Conservation (phyloP, 75 land plant genomes). For the Cupressus sempervirens region DNA sequence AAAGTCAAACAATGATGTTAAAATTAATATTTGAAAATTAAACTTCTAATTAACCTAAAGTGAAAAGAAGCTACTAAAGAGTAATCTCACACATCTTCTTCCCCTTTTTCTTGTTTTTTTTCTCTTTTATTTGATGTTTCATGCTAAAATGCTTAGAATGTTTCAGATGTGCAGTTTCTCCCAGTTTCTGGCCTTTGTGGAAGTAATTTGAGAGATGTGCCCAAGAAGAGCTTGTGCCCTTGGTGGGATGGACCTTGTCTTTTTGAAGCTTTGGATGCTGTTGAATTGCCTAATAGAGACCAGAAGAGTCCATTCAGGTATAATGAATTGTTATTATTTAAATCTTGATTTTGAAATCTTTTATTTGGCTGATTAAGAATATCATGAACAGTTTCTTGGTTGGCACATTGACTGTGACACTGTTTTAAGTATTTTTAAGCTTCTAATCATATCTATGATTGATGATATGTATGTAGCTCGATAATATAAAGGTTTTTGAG, state of each 20-base stretch:
- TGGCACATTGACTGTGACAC: no score
- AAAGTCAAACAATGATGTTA: background rate
- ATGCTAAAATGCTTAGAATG: constrained; percentile 2
- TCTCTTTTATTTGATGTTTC: background rate
- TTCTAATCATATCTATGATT: background rate
- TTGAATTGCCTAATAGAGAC: constrained; percentile 77
- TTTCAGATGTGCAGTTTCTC: constrained; percentile 87
- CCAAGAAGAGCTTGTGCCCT: constrained; percentile 49
- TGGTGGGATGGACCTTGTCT: constrained; percentile 96
- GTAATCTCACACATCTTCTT: no score
- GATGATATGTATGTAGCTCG: no score
- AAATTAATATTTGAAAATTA: no score
- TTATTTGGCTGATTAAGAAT: background rate
- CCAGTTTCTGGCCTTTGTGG: constrained; percentile 90
- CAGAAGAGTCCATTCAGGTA: constrained; percentile 89
- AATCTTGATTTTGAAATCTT: background rate
- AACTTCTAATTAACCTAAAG: no score
- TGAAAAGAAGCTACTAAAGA: no score
- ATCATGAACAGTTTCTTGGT: no score
- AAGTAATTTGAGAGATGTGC: constrained; percentile 62
- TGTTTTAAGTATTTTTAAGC: background rate
- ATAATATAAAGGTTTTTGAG: no score
- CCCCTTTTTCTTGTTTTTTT: background rate
- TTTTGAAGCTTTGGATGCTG: constrained; percentile 86
- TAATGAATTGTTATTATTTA: background rate